Percentiles rank a stretch among this genome's conserved stretches.
Evolutionary conservation across 2,329 filamentous ascomycete species (phyloP).

Genomic region (Tolypocladium ovalisporum): DNA sequence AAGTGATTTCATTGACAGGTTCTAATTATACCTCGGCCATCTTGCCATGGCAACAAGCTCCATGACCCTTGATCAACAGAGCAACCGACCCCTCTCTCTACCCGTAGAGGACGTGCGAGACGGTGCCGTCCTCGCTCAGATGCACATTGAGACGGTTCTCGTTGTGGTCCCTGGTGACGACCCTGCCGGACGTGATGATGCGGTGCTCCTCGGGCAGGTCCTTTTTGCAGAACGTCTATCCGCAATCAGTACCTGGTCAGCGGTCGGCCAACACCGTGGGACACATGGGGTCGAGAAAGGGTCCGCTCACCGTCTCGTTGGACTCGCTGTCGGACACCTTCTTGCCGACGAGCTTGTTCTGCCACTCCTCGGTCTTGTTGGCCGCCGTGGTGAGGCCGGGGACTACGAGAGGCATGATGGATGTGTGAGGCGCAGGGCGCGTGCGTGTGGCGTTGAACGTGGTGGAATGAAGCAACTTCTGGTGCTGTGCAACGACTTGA

Average conservation of each 20-base stretch:
- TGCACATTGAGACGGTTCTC: slow-evolving; percentile 48
- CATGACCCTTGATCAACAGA: too few relatives aligned
- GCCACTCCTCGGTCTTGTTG: slow-evolving; percentile 45
- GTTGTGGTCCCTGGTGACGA: slow-evolving; percentile 47
- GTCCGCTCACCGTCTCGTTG: slow-evolving; percentile 38
- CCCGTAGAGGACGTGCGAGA: slow-evolving; percentile 47
- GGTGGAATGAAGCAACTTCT: too few relatives aligned
- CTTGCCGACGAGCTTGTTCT: slow-evolving; percentile 53
- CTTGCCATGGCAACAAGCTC: background rate
- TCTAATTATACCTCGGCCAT: background rate
- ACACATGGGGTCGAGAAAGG: background rate
- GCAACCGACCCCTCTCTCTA: slow-evolving; percentile 14
- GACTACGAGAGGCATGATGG: slow-evolving; percentile 54
- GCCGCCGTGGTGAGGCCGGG: slow-evolving; percentile 41
- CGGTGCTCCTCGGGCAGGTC: slow-evolving; percentile 47
- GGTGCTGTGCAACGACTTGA: background rate
- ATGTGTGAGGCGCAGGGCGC: too few relatives aligned
- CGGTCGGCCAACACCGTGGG: background rate
- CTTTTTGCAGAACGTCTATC: slow-evolving; percentile 49
- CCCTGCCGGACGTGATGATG: slow-evolving; percentile 43
- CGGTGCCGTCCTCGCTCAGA: slow-evolving; percentile 47
- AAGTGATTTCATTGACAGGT: too few relatives aligned
- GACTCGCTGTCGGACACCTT: slow-evolving; percentile 39
- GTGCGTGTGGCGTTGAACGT: background rate
- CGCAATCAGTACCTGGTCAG: background rate